A percentile compares a stretch with the other conserved stretches of the same genome.
Conservation (phyloP, 2,329 filamentous ascomycete species). For the Chrysosporium queenslandicum region DNA sequence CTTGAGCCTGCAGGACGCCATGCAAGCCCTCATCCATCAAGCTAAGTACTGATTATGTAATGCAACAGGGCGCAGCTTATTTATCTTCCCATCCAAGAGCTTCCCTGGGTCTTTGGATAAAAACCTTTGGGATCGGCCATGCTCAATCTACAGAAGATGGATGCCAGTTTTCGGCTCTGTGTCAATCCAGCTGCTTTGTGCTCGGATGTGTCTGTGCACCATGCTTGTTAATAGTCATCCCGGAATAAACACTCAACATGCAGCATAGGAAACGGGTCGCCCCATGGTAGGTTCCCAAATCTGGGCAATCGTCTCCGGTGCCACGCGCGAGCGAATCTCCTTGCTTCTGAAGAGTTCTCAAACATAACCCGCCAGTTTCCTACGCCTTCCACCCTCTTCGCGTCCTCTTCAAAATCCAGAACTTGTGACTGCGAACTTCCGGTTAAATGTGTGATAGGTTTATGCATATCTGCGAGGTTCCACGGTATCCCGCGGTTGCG, state of each 20-base stretch:
- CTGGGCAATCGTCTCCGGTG: constrained; percentile 40
- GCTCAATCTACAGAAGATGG: too few species aligned
- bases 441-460: constrained; percentile 13
- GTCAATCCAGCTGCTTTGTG: too few species aligned
- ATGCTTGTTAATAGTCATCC: background rate
- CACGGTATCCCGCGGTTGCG: constrained; percentile 15
- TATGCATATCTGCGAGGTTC: constrained; percentile 14
- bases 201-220: background rate
- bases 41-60: too few species aligned
- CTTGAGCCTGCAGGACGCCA: too few species aligned
- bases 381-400: background rate
- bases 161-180: too few species aligned
- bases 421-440: constrained; percentile 12
- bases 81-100: too few species aligned
- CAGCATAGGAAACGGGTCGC: constrained; percentile 15
- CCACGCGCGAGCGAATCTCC: constrained; percentile 45
- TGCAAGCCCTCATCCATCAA: too few species aligned
- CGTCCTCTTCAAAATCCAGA: constrained; percentile 1
- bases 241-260: constrained; percentile 20
- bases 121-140: too few species aligned
- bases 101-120: too few species aligned
- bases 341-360: constrained; percentile 45
- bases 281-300: constrained; percentile 6
- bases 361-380: constrained; percentile 48
- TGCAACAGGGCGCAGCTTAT: too few species aligned